phyloP scores from a whole-genome alignment of 176 grass and related monocot species.

The Aegilops tauschii region DNA sequence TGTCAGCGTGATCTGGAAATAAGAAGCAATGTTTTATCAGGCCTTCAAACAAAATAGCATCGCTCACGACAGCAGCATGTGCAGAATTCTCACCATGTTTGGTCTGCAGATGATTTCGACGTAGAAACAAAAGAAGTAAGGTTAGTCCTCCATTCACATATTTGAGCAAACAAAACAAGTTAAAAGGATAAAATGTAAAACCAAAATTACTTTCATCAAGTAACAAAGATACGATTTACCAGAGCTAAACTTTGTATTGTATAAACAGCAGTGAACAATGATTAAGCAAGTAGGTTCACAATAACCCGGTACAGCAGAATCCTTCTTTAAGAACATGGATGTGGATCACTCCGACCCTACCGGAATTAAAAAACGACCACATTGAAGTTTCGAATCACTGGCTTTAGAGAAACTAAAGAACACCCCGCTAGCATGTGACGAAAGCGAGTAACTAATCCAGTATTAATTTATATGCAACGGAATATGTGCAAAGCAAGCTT shows the following conservation, averaged over 20 bases:
- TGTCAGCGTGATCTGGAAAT: conserved; percentile 75
- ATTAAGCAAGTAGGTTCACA: too few species aligned
- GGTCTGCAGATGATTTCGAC: conserved; percentile 54
- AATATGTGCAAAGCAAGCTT: background rate
- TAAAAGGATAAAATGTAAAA: background rate
- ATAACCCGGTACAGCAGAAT: too few species aligned
- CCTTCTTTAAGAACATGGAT: too few species aligned
- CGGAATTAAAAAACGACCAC: background rate
- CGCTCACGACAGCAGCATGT: background rate
- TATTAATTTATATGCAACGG: background rate
- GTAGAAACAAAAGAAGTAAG: background rate
- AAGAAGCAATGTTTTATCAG: background rate
- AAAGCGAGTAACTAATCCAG: background rate
- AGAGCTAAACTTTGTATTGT: too few species aligned
- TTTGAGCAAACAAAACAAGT: background rate
- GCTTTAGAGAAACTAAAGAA: background rate
- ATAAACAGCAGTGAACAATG: too few species aligned
- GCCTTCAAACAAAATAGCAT: conserved; percentile 22
- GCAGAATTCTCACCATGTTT: conserved; percentile 70
- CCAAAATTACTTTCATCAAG: background rate
- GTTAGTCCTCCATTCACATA: conserved; percentile 23
- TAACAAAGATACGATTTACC: background rate
- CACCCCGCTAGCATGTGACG: background rate
- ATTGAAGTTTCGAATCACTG: background rate
- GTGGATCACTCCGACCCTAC: too few species aligned